A percentile compares a stretch with the other conserved stretches of the same genome.
phyloP scores from a whole-genome alignment of 2,329 filamentous ascomycete species.

The Pseudocercospora crystallina region DNA sequence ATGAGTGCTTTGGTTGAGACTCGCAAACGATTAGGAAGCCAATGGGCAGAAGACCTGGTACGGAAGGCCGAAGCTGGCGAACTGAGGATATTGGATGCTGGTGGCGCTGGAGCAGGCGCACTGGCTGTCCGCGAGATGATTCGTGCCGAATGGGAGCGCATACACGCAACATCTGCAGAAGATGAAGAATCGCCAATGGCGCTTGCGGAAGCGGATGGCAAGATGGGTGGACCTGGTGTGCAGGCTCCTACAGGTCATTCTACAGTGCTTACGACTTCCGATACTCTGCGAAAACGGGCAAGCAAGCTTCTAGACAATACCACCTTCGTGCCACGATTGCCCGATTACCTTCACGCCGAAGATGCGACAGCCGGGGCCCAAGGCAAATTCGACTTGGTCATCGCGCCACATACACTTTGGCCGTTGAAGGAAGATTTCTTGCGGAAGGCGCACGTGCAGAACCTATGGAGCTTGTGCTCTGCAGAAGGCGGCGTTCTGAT shows the following conservation, averaged over 20 bases:
- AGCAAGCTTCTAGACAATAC: conserved; percentile 81
- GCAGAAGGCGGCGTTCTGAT: conserved; percentile 83
- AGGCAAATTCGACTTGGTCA: conserved; percentile 79
- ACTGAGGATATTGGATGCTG: conserved; percentile 70
- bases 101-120: conserved; percentile 70
- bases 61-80: conserved; percentile 54
- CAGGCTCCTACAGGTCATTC: conserved; percentile 65
- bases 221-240: conserved; percentile 41
- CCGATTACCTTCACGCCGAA: conserved; percentile 70
- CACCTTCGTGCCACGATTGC: conserved; percentile 87
- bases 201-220: conserved; percentile 35
- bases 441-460: conserved; percentile 77
- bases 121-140: conserved; percentile 77
- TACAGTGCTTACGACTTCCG: conserved; percentile 76
- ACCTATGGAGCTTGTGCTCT: conserved; percentile 83
- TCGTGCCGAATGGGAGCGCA: conserved; percentile 75
- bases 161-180: conserved; percentile 42
- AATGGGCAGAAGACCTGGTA: conserved; percentile 68
- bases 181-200: conserved; percentile 21
- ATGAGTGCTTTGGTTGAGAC: conserved; percentile 71
- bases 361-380: conserved; percentile 42
- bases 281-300: conserved; percentile 71
- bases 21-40: conserved; percentile 67
- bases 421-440: conserved; percentile 72
- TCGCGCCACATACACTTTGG: conserved; percentile 82